Percentiles rank a stretch among this genome's conserved stretches.
phyloP scores from a whole-genome alignment of 2,329 filamentous ascomycete genomes.

The Rhynchosporium agropyri region DNA sequence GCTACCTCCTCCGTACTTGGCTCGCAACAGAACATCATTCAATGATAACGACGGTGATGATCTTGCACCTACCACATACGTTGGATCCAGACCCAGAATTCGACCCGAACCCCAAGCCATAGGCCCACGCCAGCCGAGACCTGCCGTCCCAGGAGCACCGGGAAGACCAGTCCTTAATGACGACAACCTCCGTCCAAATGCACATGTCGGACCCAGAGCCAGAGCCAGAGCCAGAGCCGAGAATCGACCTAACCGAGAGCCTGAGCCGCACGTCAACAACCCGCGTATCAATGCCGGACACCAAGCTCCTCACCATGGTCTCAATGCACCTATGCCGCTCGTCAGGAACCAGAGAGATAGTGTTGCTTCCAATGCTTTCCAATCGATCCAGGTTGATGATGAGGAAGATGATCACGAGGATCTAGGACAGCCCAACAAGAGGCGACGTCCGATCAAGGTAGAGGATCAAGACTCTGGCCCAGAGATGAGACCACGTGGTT shows the following conservation, averaged over 20 bases:
- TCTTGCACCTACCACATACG: neutral
- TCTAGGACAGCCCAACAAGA: too few species aligned
- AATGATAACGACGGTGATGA: neutral
- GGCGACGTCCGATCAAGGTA: too few species aligned
- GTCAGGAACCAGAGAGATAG: neutral
- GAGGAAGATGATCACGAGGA: neutral
- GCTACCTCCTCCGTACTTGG: neutral
- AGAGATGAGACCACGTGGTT: neutral
- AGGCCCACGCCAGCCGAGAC: neutral
- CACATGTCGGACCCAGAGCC: too few species aligned
- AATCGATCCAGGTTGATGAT: conserved; percentile 13
- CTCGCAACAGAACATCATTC: neutral
- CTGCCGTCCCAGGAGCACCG: too few species aligned
- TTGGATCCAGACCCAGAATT: neutral
- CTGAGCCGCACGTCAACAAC: neutral
- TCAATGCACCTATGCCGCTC: neutral
- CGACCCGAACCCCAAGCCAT: neutral
- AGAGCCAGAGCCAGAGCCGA: too few species aligned
- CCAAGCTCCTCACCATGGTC: conserved; percentile 7
- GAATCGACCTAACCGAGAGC: too few species aligned
- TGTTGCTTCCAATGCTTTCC: neutral
- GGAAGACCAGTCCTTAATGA: too few species aligned
- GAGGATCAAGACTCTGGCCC: too few species aligned
- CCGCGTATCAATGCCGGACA: conserved; percentile 12
- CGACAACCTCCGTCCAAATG: too few species aligned